Base-by-base conservation (phyloP, 2,329 filamentous ascomycete genomes). In the Chalara sp. region DNA sequence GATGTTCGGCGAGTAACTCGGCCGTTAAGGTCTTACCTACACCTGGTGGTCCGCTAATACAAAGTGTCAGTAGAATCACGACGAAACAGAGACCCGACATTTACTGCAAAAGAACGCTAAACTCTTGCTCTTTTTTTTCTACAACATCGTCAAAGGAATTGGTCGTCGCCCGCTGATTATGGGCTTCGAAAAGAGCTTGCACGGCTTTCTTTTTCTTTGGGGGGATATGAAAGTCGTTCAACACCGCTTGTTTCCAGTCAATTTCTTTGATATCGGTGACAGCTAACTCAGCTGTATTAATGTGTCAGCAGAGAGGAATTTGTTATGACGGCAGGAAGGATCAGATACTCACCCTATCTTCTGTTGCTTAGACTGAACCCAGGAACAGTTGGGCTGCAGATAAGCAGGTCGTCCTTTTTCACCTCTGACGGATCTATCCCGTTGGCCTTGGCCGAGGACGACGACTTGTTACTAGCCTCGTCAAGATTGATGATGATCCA, bases 1-100 rank as follows among this genome's bases (percentile, higher is more conserved):
- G 80, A 10, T 91, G 76, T 64, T 95, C 89, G 7, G 87, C 87
- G 55, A 95, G 92, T 10, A 86, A 86, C 65, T 95, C 89, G 1
- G 88, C 89, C 0, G 90, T 95, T 5, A 95, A 75, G 0, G 89
- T 95, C 70, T 95, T 95, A 46, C 90, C 90, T 0, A 89, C 92
- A n/a, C 89, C 90, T 0, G 90, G 89, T 4, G 88, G 87, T 3
- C 89, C 89, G 59, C 51, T 55, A 28, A 32, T 39, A 40, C 12
- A 13, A 44, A 2, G 32, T 42, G 39, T 54, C 32, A 54, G 49
- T 30, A 41, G 28, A 48, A 21, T 13, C 28, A 21, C 7, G 32
- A 37, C 35, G 42, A 29, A 6, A 32, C 29, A 48, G 21, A 3
- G 39, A 33, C 39, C 13, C 39, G 50, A 29, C 6, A 29, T 31